Conservation (phyloP, 1,139 yeast species). For the Lodderomyces theae region DNA sequence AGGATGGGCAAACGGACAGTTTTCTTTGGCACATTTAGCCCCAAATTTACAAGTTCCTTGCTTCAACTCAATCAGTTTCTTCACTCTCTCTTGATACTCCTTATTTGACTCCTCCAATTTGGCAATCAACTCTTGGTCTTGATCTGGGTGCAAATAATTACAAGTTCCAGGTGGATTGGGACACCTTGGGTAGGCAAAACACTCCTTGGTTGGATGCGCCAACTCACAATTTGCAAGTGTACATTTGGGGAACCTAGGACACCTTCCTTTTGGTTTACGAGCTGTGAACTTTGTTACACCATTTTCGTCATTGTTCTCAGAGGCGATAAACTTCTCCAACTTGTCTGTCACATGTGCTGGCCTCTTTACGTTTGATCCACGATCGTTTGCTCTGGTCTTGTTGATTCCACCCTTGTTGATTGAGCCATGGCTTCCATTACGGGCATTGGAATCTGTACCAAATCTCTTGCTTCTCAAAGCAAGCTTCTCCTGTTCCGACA, state of each 20-base stretch:
- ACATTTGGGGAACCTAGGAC: constrained; percentile 79
- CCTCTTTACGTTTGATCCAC: background rate
- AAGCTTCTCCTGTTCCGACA: constrained; percentile 14
- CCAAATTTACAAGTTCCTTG: constrained; percentile 68
- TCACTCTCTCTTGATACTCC: constrained; percentile 45
- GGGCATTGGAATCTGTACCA: constrained; percentile 8
- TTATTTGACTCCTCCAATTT: constrained; percentile 60
- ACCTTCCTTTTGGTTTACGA: constrained; percentile 60
- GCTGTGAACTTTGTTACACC: constrained; percentile 27
- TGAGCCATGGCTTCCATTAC: constrained; percentile 18
- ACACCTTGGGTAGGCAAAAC: constrained; percentile 78
- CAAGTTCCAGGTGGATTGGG: constrained; percentile 81
- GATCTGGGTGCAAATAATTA: constrained; percentile 77
- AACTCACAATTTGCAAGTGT: constrained; percentile 62
- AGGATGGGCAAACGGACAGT: constrained; percentile 89
- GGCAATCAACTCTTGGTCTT: constrained; percentile 69
- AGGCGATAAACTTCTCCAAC: constrained; percentile 3
- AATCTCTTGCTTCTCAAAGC: constrained; percentile 15
- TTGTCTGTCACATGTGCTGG: constrained; percentile 4
- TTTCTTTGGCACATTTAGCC: constrained; percentile 65
- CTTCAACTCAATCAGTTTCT: constrained; percentile 17
- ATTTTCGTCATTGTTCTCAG: constrained; percentile 2
- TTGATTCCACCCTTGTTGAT: constrained; percentile 8
- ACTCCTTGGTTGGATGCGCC: constrained; percentile 76
- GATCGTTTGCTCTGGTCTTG: constrained; percentile 3